These are phyloP conservation scores for Arthrobotrys sinensis DNA, from an alignment of 2,329 filamentous ascomycete species.

Conservation along the genomic window DNA sequence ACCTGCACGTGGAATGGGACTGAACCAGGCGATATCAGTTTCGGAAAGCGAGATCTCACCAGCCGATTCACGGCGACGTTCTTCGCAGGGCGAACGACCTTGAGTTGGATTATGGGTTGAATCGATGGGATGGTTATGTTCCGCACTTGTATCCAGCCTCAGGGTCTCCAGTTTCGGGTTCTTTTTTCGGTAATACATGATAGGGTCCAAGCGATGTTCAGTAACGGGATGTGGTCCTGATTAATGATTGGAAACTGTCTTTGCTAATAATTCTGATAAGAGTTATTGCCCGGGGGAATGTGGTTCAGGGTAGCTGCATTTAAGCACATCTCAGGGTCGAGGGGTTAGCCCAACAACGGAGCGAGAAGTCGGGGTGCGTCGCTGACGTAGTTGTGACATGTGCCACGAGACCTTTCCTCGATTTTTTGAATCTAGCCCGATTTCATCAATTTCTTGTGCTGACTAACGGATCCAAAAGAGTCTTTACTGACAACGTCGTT, in stretches of 20 bases:
- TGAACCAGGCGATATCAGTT: conserved; percentile 22
- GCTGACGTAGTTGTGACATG: too few species aligned
- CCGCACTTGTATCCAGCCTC: conserved; percentile 23
- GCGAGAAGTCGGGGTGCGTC: too few species aligned
- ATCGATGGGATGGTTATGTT: conserved; percentile 28
- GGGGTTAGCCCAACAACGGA: too few species aligned
- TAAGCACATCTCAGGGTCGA: too few species aligned
- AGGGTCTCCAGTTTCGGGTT: conserved; percentile 4
- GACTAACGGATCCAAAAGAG: too few species aligned
- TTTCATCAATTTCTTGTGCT: too few species aligned
- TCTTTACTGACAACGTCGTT: too few species aligned
- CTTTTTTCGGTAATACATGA: conserved; percentile 7
- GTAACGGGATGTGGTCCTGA: not conserved
- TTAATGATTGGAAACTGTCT: conserved; percentile 8
- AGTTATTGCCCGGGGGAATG: not conserved
- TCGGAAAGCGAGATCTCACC: conserved; percentile 29
- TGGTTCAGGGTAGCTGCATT: too few species aligned
- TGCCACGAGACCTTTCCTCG: too few species aligned
- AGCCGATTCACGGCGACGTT: conserved; percentile 23
- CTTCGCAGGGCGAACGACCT: conserved; percentile 25
- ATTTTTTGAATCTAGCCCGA: too few species aligned
- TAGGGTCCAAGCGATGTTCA: not conserved
- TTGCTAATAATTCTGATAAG: conserved; percentile 18
- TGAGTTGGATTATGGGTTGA: conserved; percentile 35
- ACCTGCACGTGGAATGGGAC: conserved; percentile 4